A percentile compares a stretch with the other conserved stretches of the same genome.
Conservation (phyloP, 2,329 filamentous ascomycete species). For the Colletotrichum lini region DNA sequence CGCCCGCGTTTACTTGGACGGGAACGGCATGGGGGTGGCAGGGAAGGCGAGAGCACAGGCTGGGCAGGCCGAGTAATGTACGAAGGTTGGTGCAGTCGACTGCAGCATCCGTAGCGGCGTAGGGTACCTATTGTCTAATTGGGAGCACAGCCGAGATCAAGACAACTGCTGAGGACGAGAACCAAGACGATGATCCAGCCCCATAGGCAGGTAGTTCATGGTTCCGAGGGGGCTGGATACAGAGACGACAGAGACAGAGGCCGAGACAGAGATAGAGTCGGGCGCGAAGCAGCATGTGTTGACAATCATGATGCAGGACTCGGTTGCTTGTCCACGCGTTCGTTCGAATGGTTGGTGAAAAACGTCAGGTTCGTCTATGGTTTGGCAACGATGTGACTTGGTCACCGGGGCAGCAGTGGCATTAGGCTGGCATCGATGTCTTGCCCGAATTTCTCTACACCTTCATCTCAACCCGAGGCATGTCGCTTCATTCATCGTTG, state of each 20-base stretch:
- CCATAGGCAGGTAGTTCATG: background rate
- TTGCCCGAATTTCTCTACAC: background rate
- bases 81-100: conserved; percentile 1
- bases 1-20: conserved; percentile 38
- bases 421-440: background rate
- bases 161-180: conserved; percentile 14
- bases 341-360: background rate
- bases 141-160: background rate
- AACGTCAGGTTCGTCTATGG: conserved; percentile 2
- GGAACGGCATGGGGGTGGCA: conserved; percentile 34
- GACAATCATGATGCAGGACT: background rate
- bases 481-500: background rate
- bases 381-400: background rate
- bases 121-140: background rate
- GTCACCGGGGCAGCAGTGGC: background rate
- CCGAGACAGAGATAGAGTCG: conserved; percentile 3
- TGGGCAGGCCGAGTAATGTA: conserved; percentile 21
- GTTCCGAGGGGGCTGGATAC: conserved; percentile 2
- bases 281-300: conserved; percentile 3
- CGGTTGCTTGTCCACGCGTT: background rate
- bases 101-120: conserved; percentile 6
- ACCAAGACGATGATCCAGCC: conserved; percentile 3
- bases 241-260: background rate
- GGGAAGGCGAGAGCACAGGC: conserved; percentile 9
- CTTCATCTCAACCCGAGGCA: background rate